A percentile compares a stretch with the other conserved stretches of the same genome.
phyloP scores from a whole-genome alignment of 78 protist genomes.

The Cavenderia fasciculata region DNA sequence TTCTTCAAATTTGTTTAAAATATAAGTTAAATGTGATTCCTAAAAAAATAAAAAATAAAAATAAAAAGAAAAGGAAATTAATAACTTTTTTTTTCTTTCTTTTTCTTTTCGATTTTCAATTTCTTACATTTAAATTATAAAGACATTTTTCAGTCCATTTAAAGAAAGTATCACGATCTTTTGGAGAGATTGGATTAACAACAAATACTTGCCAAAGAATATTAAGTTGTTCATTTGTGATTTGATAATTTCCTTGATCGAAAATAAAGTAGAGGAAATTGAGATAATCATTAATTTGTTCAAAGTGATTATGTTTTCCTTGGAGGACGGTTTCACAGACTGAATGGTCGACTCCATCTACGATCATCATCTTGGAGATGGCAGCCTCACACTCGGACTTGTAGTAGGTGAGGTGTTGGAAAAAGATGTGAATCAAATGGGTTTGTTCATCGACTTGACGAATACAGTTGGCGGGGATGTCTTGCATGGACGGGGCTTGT shows the following conservation, averaged over 20 bases:
- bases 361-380: not conserved
- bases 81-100: no score
- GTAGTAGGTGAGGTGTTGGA: constrained; percentile 16
- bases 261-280: constrained; percentile 20
- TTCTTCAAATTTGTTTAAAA: constrained; percentile 17
- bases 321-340: not conserved
- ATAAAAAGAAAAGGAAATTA: not conserved
- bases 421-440: constrained; percentile 14
- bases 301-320: not conserved
- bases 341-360: not conserved
- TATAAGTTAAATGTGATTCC: not conserved
- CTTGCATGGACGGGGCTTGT: no score
- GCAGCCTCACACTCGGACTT: constrained; percentile 10
- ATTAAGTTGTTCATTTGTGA: not conserved
- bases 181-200: not conserved
- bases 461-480: not conserved
- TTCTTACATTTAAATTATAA: not conserved
- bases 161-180: constrained; percentile 31
- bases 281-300: constrained; percentile 24
- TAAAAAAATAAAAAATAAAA: not conserved
- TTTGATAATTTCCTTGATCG: not conserved
- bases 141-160: not conserved
- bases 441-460: not conserved
- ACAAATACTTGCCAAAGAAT: constrained; percentile 55
- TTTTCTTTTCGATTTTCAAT: no score